Conservation (phyloP, 768 basidiomycete species). For the Psilocybe azurescens region DNA sequence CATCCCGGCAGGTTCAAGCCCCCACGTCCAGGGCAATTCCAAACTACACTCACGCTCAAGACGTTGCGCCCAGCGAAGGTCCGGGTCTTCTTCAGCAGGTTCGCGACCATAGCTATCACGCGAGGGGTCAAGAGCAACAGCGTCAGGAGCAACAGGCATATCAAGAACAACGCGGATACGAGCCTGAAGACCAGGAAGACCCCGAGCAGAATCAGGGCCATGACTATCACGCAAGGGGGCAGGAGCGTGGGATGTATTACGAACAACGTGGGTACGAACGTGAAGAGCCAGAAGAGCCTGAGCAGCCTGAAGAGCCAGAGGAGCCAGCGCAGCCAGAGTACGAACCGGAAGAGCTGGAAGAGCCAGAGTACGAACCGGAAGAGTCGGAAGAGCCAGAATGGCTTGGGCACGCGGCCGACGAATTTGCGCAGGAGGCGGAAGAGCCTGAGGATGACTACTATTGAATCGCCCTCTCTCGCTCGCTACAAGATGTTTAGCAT, state of each 20-base stretch:
- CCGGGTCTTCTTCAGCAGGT: neutral
- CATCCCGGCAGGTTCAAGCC: neutral
- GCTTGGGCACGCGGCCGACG: neutral
- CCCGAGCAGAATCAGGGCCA: too few species aligned
- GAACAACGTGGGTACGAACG: too few species aligned
- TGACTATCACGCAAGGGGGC: too few species aligned
- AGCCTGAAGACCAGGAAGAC: too few species aligned
- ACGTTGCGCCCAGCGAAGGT: neutral
- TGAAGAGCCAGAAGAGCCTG: too few species aligned
- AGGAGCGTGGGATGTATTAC: too few species aligned
- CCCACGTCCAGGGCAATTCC: neutral
- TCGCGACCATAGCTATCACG: neutral
- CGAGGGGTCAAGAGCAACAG: too few species aligned
- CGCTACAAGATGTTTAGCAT: too few species aligned
- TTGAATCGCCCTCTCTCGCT: neutral
- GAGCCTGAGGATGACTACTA: neutral
- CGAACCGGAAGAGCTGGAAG: neutral
- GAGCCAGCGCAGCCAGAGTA: too few species aligned
- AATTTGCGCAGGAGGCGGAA: neutral
- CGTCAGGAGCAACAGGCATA: too few species aligned
- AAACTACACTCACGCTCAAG: neutral
- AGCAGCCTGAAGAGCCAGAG: too few species aligned
- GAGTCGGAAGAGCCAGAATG: neutral
- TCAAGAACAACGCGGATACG: too few species aligned
- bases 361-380: neutral